Percentiles rank a stretch among this genome's conserved stretches.
Conservation (phyloP, 139 green algal species). For the Chlorella sp. region DNA sequence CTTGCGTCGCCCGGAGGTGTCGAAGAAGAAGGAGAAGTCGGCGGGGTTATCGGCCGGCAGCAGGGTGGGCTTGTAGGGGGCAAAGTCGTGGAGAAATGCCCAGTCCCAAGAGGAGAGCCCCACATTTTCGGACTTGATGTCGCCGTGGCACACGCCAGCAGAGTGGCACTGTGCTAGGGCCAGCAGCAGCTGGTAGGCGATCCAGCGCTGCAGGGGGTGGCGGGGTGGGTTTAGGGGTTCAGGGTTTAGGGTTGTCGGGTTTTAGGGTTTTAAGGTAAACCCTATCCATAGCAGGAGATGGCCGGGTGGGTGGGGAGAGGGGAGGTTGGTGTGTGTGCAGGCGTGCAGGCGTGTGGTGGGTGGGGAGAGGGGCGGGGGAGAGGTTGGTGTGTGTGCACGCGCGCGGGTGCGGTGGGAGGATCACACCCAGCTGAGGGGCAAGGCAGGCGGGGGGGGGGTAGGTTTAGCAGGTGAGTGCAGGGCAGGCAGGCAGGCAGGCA, state of each 20-base stretch:
- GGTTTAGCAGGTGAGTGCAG: too few species aligned
- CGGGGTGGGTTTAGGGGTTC: too few species aligned
- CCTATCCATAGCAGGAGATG: too few species aligned
- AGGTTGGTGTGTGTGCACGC: not conserved
- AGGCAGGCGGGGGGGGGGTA: too few species aligned
- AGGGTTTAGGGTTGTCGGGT: too few species aligned
- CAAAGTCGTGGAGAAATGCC: constrained; percentile 92
- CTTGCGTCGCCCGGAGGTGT: constrained; percentile 85
- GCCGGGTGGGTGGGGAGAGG: not conserved
- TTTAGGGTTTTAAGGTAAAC: too few species aligned
- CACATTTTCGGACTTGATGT: constrained; percentile 96
- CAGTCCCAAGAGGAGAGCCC: constrained; percentile 92
- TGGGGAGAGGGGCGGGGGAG: not conserved
- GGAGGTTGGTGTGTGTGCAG: not conserved
- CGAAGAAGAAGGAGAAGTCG: constrained; percentile 99
- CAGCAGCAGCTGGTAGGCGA: constrained; percentile 93
- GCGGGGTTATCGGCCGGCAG: constrained; percentile 96
- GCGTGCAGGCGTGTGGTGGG: not conserved
- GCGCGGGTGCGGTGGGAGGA: not conserved
- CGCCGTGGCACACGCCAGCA: constrained; percentile 87
- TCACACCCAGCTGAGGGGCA: not conserved
- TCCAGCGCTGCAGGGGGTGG: constrained; percentile 74
- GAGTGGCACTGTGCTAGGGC: constrained; percentile 80
- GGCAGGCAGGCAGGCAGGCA: too few species aligned
- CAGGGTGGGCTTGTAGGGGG: constrained; percentile 91